Evolutionary conservation across 2,329 filamentous ascomycete species (phyloP).

Genomic region (Emydomyces testavorans): DNA sequence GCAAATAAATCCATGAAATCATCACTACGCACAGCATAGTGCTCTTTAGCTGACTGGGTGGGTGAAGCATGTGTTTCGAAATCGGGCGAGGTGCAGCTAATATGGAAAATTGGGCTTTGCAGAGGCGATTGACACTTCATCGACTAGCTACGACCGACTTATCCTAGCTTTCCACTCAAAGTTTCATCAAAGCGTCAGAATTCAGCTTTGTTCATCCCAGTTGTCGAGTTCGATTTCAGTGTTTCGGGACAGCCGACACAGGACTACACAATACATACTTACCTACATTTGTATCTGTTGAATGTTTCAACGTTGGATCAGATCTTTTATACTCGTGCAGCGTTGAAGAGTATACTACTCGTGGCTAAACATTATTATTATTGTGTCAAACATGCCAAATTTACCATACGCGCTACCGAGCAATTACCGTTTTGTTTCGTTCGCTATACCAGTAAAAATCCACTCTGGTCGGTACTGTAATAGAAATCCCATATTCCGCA

Average conservation of each 20-base stretch:
- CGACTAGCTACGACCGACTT: not conserved
- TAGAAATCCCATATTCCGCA: too few species aligned
- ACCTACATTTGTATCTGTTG: too few species aligned
- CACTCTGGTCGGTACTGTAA: too few species aligned
- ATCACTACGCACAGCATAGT: not conserved
- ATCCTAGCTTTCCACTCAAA: constrained; percentile 2
- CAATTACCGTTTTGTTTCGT: too few species aligned
- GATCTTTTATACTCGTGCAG: too few species aligned
- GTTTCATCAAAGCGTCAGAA: not conserved
- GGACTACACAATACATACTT: too few species aligned
- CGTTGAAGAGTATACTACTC: too few species aligned
- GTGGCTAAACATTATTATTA: too few species aligned
- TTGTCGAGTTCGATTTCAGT: constrained; percentile 1
- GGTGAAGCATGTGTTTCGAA: constrained; percentile 1
- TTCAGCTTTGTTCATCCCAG: not conserved
- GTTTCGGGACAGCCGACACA: not conserved
- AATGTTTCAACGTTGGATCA: too few species aligned
- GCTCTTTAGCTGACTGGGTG: not conserved
- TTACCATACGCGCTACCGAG: not conserved
- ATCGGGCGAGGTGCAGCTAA: constrained; percentile 4
- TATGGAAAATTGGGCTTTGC: not conserved
- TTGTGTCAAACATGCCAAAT: too few species aligned
- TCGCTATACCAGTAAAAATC: too few species aligned
- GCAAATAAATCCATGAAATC: not conserved
- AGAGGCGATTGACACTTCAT: not conserved